Evolutionary conservation across 768 basidiomycete species (phyloP).

Genomic region (Lepiota venenata): DNA sequence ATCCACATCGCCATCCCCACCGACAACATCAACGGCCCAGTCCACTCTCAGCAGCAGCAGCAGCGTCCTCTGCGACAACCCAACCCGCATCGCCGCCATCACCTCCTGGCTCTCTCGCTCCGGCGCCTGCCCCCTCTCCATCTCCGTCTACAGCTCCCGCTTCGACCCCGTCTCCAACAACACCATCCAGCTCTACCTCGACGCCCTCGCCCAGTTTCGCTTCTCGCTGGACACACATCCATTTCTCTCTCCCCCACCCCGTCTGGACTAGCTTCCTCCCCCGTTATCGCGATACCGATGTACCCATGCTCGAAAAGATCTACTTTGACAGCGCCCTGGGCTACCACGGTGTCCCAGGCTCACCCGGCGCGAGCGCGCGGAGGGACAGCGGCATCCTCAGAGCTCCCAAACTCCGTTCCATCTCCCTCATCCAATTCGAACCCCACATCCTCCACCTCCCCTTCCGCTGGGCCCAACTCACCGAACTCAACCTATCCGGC

Average conservation of each 20-base stretch:
- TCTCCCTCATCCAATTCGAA: conserved; percentile 8
- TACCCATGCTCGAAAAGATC: conserved; percentile 8
- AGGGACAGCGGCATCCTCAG: conserved; percentile 10
- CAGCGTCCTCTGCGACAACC: neutral
- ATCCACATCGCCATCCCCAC: neutral
- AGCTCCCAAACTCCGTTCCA: conserved; percentile 5
- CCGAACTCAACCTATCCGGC: conserved; percentile 9
- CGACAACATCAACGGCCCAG: conserved; percentile 5
- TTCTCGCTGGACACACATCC: conserved; percentile 10
- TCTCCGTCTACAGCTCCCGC: conserved; percentile 10
- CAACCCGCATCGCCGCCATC: conserved; percentile 2
- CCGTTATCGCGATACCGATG: conserved; percentile 4
- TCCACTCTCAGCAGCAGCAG: neutral
- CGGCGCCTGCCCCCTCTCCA: conserved; percentile 11
- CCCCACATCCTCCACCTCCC: conserved; percentile 10
- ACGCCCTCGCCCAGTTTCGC: conserved; percentile 5
- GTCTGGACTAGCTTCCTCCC: conserved; percentile 10
- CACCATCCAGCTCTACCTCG: conserved; percentile 8
- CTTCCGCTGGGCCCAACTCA: conserved; percentile 7
- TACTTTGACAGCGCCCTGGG: conserved; percentile 10
- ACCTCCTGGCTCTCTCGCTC: conserved; percentile 12
- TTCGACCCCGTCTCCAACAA: conserved; percentile 9
- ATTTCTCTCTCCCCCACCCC: conserved; percentile 11
- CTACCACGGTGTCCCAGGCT: conserved; percentile 7
- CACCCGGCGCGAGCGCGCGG: conserved; percentile 1